phyloP scores from a whole-genome alignment of 2,329 filamentous ascomycete genomes.

The Penicillium glabrum region DNA sequence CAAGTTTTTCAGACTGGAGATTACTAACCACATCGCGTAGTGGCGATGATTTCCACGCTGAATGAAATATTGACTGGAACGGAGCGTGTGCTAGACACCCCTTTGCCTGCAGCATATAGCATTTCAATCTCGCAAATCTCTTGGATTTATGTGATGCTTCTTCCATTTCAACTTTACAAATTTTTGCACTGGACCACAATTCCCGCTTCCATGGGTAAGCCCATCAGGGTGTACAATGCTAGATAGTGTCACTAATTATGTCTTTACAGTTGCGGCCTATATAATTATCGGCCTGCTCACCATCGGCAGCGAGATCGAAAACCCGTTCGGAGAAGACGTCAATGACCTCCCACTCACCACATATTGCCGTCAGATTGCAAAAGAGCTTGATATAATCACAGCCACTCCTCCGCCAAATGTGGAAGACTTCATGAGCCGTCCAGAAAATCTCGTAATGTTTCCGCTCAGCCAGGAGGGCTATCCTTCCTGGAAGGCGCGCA shows the following conservation, averaged over 20 bases:
- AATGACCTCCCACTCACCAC: slow-evolving; percentile 76
- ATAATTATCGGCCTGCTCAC: slow-evolving; percentile 76
- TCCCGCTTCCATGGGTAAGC: slow-evolving; percentile 63
- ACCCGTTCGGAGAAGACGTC: slow-evolving; percentile 80
- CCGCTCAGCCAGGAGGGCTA: slow-evolving; percentile 47
- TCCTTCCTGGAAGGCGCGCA: slow-evolving; percentile 50
- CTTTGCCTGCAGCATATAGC: slow-evolving; percentile 77
- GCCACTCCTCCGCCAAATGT: slow-evolving; percentile 54
- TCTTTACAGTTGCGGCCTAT: slow-evolving; percentile 60
- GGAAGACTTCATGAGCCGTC: slow-evolving; percentile 47
- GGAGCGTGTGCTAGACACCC: slow-evolving; percentile 72
- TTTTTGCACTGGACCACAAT: slow-evolving; percentile 72
- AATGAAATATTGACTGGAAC: no score
- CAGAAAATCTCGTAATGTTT: slow-evolving; percentile 39
- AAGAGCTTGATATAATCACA: slow-evolving; percentile 73
- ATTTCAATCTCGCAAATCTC: slow-evolving; percentile 86
- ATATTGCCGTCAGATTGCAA: slow-evolving; percentile 72
- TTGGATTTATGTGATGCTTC: slow-evolving; percentile 76
- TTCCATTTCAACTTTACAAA: slow-evolving; percentile 75
- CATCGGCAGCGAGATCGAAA: slow-evolving; percentile 81
- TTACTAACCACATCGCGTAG: no score
- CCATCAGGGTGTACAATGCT: background rate
- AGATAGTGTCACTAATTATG: background rate
- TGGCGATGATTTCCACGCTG: no score
- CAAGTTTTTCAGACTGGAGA: no score